phyloP scores from a whole-genome alignment of 352 stramenopile species.

The Pythium rhizo-oryzae region DNA sequence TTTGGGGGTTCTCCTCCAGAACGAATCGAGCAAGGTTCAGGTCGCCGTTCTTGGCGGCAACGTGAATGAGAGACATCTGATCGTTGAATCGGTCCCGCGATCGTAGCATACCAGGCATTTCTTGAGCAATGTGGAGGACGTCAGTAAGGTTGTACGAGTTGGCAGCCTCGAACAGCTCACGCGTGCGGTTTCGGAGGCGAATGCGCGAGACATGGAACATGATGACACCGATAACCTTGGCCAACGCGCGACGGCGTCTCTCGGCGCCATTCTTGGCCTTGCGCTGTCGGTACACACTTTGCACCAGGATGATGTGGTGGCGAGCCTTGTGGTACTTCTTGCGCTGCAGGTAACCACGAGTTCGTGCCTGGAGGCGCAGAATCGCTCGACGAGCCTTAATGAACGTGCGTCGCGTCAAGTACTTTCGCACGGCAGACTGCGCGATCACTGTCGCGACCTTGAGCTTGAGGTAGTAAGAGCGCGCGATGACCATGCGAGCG shows the following conservation, averaged over 20 bases:
- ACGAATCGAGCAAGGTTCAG: slow-evolving; percentile 85
- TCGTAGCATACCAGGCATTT: slow-evolving; percentile 78
- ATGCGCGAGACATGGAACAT: slow-evolving; percentile 80
- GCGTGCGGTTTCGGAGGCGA: slow-evolving; percentile 78
- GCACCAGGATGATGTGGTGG: slow-evolving; percentile 65
- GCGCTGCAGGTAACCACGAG: slow-evolving; percentile 61
- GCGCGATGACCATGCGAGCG: slow-evolving; percentile 62
- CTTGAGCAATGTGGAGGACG: slow-evolving; percentile 81
- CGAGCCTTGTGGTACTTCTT: slow-evolving; percentile 57
- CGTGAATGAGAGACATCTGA: slow-evolving; percentile 89
- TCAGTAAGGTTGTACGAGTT: slow-evolving; percentile 78
- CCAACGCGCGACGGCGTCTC: slow-evolving; percentile 65
- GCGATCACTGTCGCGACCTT: slow-evolving; percentile 54
- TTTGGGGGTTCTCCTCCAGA: slow-evolving; percentile 75
- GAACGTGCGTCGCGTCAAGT: slow-evolving; percentile 66
- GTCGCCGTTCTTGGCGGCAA: slow-evolving; percentile 87
- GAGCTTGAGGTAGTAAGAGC: slow-evolving; percentile 57
- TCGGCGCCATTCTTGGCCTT: slow-evolving; percentile 49
- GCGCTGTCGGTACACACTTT: slow-evolving; percentile 75
- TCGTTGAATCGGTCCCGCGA: slow-evolving; percentile 76
- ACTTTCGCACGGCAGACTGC: slow-evolving; percentile 74
- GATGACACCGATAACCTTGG: slow-evolving; percentile 71
- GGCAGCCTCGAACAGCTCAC: slow-evolving; percentile 77
- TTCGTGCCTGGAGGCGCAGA: slow-evolving; percentile 69
- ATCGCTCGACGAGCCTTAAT: slow-evolving; percentile 63